These are phyloP conservation scores for Boletus vermiculosoides DNA, from an alignment of 768 basidiomycete species.

Conservation along the genomic window DNA sequence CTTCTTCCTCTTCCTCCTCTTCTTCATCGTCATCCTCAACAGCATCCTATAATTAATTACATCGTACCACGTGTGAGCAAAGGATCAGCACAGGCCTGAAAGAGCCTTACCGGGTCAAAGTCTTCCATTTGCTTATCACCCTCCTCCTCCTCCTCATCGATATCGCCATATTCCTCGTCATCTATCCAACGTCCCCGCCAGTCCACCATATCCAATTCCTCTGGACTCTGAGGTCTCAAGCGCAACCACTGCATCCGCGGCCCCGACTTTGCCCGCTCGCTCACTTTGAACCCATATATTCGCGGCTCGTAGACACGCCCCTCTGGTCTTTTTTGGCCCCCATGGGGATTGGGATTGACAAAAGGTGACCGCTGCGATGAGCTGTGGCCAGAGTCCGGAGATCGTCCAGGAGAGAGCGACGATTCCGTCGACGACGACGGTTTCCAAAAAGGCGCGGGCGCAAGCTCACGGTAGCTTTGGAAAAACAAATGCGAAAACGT, in stretches of 20 bases:
- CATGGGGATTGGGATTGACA: constrained; percentile 84
- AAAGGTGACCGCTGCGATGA: constrained; percentile 57
- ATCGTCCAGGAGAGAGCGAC: constrained; percentile 54
- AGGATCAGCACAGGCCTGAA: neutral
- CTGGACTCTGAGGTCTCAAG: constrained; percentile 74
- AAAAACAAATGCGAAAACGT: constrained; percentile 99
- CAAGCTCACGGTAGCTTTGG: constrained; percentile 95
- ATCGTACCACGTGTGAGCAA: constrained; percentile 13
- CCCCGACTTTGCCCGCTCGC: constrained; percentile 90
- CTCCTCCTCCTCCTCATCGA: constrained; percentile 49
- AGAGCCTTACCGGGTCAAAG: constrained; percentile 67
- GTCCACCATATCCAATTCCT: constrained; percentile 85
- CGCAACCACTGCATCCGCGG: constrained; percentile 98
- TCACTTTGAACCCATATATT: constrained; percentile 98
- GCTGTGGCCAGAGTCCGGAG: constrained; percentile 51
- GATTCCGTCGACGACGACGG: constrained; percentile 52
- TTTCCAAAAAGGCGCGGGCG: constrained; percentile 91
- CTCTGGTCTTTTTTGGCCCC: constrained; percentile 84
- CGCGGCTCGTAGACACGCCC: constrained; percentile 87
- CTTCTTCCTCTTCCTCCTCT: constrained; percentile 44
- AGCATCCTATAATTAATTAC: constrained; percentile 42
- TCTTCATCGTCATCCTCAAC: constrained; percentile 60
- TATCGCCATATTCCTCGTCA: constrained; percentile 71
- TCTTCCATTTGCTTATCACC: constrained; percentile 81
- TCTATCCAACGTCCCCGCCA: constrained; percentile 88